Evolutionary conservation across 495 filamentous ascomycete genomes (phyloP).

Genomic region (Rhypophila decipiens): DNA sequence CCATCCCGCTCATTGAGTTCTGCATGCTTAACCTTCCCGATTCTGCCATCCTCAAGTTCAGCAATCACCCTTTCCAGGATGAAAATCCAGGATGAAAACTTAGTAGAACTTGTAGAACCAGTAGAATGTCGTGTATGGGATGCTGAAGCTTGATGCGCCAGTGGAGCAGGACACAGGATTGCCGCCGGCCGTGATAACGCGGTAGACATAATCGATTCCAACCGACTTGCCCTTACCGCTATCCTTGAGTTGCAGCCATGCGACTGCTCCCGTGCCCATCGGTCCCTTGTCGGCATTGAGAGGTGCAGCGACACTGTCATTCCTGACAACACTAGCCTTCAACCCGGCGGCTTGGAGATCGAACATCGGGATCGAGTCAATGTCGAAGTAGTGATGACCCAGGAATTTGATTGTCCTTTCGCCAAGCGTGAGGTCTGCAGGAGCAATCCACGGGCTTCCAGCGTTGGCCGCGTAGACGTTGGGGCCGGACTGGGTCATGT

Average conservation of each 20-base stretch:
- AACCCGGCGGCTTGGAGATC: constrained; percentile 36
- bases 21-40: too few relatives aligned
- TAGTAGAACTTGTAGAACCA: constrained; percentile 50
- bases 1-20: background rate
- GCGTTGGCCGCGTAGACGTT: constrained; percentile 30
- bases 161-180: constrained; percentile 41
- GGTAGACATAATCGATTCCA: constrained; percentile 53
- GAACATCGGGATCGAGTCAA: constrained; percentile 47
- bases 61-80: too few relatives aligned
- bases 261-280: constrained; percentile 46
- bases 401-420: constrained; percentile 30
- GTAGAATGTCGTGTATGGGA: constrained; percentile 65
- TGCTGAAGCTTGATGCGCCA: constrained; percentile 34
- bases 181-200: constrained; percentile 64
- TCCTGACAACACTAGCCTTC: constrained; percentile 38
- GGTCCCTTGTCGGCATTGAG: constrained; percentile 36
- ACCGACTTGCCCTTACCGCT: constrained; percentile 34
- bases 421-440: constrained; percentile 25
- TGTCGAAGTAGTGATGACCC: constrained; percentile 63
- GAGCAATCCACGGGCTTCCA: constrained; percentile 33
- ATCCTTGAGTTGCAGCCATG: constrained; percentile 57
- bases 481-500: constrained; percentile 25
- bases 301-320: constrained; percentile 47
- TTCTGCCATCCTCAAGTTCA: too few relatives aligned
- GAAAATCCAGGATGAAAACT: too few relatives aligned